phyloP scores from a whole-genome alignment of 2,329 filamentous ascomycete genomes.

The Botryotinia convoluta region DNA sequence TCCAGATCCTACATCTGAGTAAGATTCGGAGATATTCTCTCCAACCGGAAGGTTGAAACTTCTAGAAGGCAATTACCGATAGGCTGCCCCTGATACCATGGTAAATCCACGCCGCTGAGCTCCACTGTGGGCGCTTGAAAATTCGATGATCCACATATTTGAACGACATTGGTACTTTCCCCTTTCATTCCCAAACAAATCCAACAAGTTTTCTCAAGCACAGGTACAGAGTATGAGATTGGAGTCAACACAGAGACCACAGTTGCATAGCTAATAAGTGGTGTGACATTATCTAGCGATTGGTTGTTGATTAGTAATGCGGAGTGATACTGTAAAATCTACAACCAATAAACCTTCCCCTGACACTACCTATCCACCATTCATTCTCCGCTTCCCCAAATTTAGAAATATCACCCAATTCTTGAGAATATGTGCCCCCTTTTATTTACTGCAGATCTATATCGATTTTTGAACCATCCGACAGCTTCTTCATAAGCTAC shows the following conservation, averaged over 20 bases:
- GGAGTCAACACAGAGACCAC: neutral
- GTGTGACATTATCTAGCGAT: neutral
- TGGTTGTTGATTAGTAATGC: neutral
- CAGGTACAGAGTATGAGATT: neutral
- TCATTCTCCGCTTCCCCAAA: neutral
- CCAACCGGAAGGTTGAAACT: conserved; percentile 12
- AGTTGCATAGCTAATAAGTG: neutral
- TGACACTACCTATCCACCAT: neutral
- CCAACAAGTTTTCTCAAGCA: neutral
- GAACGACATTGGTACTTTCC: conserved; percentile 10
- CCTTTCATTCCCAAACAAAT: neutral
- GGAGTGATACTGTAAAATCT: neutral
- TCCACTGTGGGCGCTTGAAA: neutral
- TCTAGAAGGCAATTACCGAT: conserved; percentile 20
- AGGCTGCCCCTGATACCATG: conserved; percentile 12
- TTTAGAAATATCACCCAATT: neutral
- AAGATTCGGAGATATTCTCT: conserved; percentile 11
- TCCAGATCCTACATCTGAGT: neutral
- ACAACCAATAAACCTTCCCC: neutral
- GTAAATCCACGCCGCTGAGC: conserved; percentile 9
- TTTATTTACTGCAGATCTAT: neutral
- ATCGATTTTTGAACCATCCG: neutral
- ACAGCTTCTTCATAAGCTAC: neutral
- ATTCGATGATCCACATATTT: neutral
- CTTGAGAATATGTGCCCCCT: neutral